A percentile compares a stretch with the other conserved stretches of the same genome.
Evolutionary conservation across 75 land plant genomes (phyloP).

Genomic region (Pseudotsuga menziesii): DNA sequence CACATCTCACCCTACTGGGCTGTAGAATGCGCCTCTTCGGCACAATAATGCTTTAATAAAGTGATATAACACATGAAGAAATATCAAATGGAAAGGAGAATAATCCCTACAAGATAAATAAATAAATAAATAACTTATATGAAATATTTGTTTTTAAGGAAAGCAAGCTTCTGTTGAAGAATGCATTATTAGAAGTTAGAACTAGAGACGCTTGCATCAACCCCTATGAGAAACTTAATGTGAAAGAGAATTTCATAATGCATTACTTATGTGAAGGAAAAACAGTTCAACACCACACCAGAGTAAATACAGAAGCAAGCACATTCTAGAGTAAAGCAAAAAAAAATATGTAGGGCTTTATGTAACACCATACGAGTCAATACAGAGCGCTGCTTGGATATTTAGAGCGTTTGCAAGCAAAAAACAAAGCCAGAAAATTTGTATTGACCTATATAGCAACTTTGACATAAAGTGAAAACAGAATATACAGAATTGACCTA

Average conservation of each 20-base stretch:
- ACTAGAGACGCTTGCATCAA: not conserved
- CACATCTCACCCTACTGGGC: no score
- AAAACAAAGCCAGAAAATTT: not conserved
- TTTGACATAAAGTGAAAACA: not conserved
- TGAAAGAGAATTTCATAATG: not conserved
- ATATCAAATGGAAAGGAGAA: not conserved
- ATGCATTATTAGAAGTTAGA: not conserved
- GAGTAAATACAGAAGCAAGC: not conserved
- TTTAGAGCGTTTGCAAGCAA: not conserved
- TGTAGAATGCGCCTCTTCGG: no score
- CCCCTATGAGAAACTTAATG: not conserved
- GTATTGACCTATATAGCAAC: not conserved
- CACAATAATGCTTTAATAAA: no score
- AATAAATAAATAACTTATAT: not conserved
- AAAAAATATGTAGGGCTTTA: not conserved
- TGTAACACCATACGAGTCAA: no score
- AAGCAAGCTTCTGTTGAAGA: not conserved
- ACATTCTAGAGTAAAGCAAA: not conserved
- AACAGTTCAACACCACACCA: no score
- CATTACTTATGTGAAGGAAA: not conserved
- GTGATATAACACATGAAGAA: no score
- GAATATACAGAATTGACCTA: constrained; percentile 40
- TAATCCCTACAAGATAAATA: not conserved
- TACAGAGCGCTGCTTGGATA: no score
- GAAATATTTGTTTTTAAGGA: not conserved